Base-by-base conservation (phyloP, 2,329 filamentous ascomycete genomes). In the Colletotrichum somersetense region DNA sequence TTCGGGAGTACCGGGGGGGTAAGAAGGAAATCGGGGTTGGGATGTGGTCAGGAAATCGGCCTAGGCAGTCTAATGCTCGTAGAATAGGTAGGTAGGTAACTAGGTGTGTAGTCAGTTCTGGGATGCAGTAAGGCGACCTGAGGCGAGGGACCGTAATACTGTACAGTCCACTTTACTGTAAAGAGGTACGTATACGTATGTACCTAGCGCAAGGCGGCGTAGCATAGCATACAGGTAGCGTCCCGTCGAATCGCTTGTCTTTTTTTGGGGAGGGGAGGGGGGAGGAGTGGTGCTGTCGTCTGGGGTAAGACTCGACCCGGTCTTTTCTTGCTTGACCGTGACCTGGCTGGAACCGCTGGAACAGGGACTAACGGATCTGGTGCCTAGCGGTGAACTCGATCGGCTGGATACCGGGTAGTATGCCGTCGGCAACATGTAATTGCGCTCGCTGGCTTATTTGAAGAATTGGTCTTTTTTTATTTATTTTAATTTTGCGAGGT, bases 281-380 rank as follows among this genome's bases (percentile, higher is more conserved):
- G 62, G 14, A 40, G 53, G 59, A 69, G 48, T 72, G 66, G 66
- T 46, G 66, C 66, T 58, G 44, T 50, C 58, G 58, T 72, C 69
- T 62, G 66, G 66, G 69, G 69, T 72, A 68, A 71, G 68, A 62
- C 42, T 62, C 68, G 38, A 44, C 56, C 65, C 68, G 33, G 68
- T 35, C 59, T 53, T 52, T 18, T 57, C 58, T 62, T 59, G 58
- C 58, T 68, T 62, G 65, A 53, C 69, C 69, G 35, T 38, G 65
- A 68, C 53, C 65, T 53, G 16, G 20, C 53, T 38, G 53, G 53
- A 5, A 7, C 33, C 35, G 64, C 64, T 66, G 64, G 42, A 16
- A 56, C 44, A 50, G 55, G 38, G 55, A 55, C 55, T 46, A 23
- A 61, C 44, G 33, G 63, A 57, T 26, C 44, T 48, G 55, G 35